These are phyloP conservation scores for Metschnikowia reukaufii DNA, from an alignment of 805 yeast genomes.

Conservation along the genomic window DNA sequence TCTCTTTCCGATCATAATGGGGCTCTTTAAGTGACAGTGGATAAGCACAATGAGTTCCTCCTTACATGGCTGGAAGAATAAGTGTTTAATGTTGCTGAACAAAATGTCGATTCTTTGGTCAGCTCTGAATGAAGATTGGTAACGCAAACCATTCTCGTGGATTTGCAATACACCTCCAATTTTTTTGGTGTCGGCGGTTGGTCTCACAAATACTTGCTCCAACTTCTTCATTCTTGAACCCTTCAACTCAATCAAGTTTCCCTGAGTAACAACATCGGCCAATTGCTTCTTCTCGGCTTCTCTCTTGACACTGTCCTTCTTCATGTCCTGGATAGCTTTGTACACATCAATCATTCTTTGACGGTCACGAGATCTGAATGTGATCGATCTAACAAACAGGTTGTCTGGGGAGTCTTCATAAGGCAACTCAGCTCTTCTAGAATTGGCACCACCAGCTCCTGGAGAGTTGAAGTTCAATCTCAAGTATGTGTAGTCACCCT, in stretches of 20 bases:
- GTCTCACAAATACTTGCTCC: conserved; percentile 88
- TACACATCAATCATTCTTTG: conserved; percentile 89
- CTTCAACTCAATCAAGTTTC: conserved; percentile 75
- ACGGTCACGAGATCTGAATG: conserved; percentile 85
- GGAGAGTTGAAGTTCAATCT: conserved; percentile 93
- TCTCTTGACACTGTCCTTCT: conserved; percentile 85
- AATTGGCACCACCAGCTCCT: conserved; percentile 71
- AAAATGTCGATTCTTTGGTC: conserved; percentile 87
- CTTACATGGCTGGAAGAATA: conserved; percentile 94
- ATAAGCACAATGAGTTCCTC: conserved; percentile 91
- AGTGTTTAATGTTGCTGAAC: conserved; percentile 86
- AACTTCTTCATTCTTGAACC: conserved; percentile 83
- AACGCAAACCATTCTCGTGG: conserved; percentile 94
- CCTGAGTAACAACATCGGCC: conserved; percentile 94
- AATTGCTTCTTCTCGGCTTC: conserved; percentile 87
- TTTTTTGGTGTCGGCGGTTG: conserved; percentile 96
- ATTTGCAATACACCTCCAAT: conserved; percentile 86
- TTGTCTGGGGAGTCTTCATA: conserved; percentile 87
- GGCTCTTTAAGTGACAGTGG: conserved; percentile 89
- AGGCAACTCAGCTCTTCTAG: conserved; percentile 78
- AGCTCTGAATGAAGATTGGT: conserved; percentile 78
- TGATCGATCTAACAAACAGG: conserved; percentile 81
- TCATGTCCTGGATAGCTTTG: conserved; percentile 86
- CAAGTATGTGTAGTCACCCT: conserved; percentile 89
- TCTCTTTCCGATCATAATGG: conserved; percentile 92